These are phyloP conservation scores for Chloranthus sessilifolius DNA, from an alignment of 164 flowering plant species.

Conservation along the genomic window DNA sequence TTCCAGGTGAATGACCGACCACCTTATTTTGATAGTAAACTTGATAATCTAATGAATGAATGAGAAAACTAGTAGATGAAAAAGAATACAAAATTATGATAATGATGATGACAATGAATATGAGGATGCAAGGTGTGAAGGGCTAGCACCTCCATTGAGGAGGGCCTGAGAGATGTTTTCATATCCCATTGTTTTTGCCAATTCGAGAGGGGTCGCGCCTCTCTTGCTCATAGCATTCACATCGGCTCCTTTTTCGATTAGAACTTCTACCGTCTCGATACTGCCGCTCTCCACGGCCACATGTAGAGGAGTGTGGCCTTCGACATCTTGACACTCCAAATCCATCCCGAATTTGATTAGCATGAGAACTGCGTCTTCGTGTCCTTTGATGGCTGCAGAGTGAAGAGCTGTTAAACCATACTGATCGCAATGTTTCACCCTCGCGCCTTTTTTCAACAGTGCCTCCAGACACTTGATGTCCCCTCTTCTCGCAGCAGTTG, in stretches of 20 bases:
- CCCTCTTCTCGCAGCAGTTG: constrained; percentile 56
- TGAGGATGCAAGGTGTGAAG: constrained; percentile 12
- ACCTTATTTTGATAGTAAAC: no score
- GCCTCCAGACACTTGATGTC: constrained; percentile 27
- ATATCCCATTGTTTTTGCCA: constrained; percentile 42
- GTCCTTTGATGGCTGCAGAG: constrained; percentile 60
- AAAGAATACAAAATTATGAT: no score
- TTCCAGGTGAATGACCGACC: no score
- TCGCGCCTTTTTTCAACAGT: constrained; percentile 32
- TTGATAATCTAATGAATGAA: no score
- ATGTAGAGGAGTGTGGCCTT: constrained; percentile 64
- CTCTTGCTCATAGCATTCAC: constrained; percentile 39
- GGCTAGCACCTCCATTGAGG: constrained; percentile 35
- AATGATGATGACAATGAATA: constrained; percentile 15
- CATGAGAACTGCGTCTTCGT: constrained; percentile 33
- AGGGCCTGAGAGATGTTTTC: constrained; percentile 34
- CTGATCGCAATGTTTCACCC: constrained; percentile 34
- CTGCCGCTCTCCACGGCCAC: constrained; percentile 62
- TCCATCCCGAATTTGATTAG: constrained; percentile 37
- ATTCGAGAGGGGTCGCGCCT: constrained; percentile 51
- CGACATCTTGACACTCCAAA: constrained; percentile 40
- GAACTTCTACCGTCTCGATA: constrained; percentile 33
- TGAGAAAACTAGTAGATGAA: no score
- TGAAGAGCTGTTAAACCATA: constrained; percentile 61
- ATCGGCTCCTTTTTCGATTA: constrained; percentile 46